Conservation (phyloP, 2,329 filamentous ascomycete genomes). For the Calonectria henricotiae region DNA sequence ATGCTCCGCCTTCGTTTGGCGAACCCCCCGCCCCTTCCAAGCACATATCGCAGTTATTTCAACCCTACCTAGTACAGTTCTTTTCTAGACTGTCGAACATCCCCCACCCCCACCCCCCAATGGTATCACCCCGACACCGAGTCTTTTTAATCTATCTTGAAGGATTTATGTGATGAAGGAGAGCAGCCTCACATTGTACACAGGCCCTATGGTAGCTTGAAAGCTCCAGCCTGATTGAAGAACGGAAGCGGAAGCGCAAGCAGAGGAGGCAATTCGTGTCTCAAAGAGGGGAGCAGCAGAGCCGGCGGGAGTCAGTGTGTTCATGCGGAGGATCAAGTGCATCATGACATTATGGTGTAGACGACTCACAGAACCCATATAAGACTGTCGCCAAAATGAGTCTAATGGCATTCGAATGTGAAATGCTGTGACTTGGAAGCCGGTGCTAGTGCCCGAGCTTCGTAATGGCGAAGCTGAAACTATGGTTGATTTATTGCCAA, state of each 20-base stretch:
- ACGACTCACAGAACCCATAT: slow-evolving; percentile 46
- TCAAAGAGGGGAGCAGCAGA: slow-evolving; percentile 44
- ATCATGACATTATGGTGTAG: slow-evolving; percentile 50
- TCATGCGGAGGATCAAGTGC: slow-evolving; percentile 45
- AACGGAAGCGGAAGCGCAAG: slow-evolving; percentile 48
- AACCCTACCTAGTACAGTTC: slow-evolving; percentile 49
- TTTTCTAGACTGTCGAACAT: slow-evolving; percentile 48
- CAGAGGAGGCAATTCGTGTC: slow-evolving; percentile 45
- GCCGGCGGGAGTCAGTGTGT: slow-evolving; percentile 45
- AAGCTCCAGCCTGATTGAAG: slow-evolving; percentile 73
- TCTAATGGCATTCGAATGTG: slow-evolving; percentile 44
- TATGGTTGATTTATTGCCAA: slow-evolving; percentile 51
- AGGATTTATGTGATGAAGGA: slow-evolving; percentile 57
- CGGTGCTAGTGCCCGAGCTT: slow-evolving; percentile 53
- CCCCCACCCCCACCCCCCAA: slow-evolving; percentile 45
- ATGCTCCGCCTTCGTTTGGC: slow-evolving; percentile 31
- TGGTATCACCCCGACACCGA: slow-evolving; percentile 56
- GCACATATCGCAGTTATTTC: slow-evolving; percentile 50
- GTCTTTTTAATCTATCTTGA: slow-evolving; percentile 59
- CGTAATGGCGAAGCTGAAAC: slow-evolving; percentile 49
- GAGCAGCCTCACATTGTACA: slow-evolving; percentile 53
- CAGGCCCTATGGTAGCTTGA: slow-evolving; percentile 76
- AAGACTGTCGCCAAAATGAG: slow-evolving; percentile 46
- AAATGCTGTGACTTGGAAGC: slow-evolving; percentile 44
- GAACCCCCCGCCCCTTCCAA: slow-evolving; percentile 41